These are phyloP conservation scores for Isochrysis galbana DNA, from an alignment of 78 protist genomes.

Conservation along the genomic window DNA sequence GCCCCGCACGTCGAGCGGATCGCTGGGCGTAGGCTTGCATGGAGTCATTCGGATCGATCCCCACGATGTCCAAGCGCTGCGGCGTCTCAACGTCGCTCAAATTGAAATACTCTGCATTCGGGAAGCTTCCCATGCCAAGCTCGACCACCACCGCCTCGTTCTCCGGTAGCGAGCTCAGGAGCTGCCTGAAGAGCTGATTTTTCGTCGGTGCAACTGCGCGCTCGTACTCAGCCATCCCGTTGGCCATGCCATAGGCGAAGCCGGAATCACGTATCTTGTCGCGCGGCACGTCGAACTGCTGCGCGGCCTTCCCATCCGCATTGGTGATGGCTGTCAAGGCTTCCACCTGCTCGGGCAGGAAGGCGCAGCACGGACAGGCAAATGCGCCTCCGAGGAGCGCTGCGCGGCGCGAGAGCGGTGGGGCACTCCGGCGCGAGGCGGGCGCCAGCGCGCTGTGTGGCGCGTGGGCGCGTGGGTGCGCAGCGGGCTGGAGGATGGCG, in stretches of 20 bases:
- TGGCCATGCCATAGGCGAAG: neutral
- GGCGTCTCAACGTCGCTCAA: neutral
- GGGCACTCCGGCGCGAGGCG: too few relatives aligned
- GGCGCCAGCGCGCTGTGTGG: too few relatives aligned
- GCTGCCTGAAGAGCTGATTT: neutral
- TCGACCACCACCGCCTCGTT: neutral
- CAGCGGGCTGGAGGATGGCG: too few relatives aligned
- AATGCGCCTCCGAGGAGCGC: too few relatives aligned
- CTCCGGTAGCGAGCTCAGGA: neutral
- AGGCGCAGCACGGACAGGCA: too few relatives aligned
- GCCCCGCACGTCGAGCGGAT: neutral
- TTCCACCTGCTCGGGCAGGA: too few relatives aligned
- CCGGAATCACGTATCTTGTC: neutral
- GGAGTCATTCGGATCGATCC: neutral
- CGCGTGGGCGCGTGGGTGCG: too few relatives aligned
- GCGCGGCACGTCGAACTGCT: neutral
- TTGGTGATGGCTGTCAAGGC: too few relatives aligned
- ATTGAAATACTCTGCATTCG: neutral
- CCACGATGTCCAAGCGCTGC: neutral
- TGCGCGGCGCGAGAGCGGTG: too few relatives aligned
- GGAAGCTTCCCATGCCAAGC: neutral
- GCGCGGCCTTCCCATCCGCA: too few relatives aligned
- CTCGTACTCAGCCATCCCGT: neutral
- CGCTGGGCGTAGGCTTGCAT: neutral
- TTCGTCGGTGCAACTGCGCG: neutral